These are phyloP conservation scores for Collybia mongolica DNA, from an alignment of 768 basidiomycete genomes.

Conservation along the genomic window DNA sequence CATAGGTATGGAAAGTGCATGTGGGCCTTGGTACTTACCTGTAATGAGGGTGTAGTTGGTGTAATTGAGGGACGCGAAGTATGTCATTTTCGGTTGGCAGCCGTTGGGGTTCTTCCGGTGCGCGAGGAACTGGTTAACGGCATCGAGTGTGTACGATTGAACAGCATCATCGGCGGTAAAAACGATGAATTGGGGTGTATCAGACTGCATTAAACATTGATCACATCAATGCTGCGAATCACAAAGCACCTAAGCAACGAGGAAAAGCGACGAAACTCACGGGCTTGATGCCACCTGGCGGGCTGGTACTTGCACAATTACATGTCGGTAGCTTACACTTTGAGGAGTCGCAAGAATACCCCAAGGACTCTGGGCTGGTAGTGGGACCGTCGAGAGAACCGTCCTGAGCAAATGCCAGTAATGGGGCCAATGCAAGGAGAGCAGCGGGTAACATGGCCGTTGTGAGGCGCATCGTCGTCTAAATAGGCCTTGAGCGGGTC, in stretches of 20 bases:
- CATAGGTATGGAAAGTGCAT: neutral
- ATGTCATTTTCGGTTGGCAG: constrained; percentile 74
- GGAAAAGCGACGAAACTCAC: constrained; percentile 34
- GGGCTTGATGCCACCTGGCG: constrained; percentile 68
- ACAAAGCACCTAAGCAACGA: constrained; percentile 1
- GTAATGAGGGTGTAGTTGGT: constrained; percentile 78
- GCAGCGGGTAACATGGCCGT: constrained; percentile 14
- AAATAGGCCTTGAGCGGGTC: too few relatives aligned
- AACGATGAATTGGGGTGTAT: constrained; percentile 66
- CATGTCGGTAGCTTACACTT: constrained; percentile 70
- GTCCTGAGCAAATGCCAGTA: constrained; percentile 46
- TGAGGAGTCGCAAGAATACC: constrained; percentile 67
- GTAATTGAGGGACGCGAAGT: constrained; percentile 68
- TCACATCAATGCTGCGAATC: neutral
- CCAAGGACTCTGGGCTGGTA: constrained; percentile 50
- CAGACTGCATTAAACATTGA: constrained; percentile 33
- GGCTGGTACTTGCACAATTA: constrained; percentile 69
- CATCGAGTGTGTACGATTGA: constrained; percentile 72
- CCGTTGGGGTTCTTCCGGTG: constrained; percentile 77
- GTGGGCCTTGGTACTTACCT: constrained; percentile 24
- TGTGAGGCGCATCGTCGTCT: constrained; percentile 12
- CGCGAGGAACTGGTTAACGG: constrained; percentile 73
- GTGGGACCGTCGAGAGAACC: constrained; percentile 55
- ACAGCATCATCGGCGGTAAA: constrained; percentile 79
- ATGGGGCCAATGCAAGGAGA: constrained; percentile 27